Conservation (phyloP, 345 rosid species). For the Draba incana region DNA sequence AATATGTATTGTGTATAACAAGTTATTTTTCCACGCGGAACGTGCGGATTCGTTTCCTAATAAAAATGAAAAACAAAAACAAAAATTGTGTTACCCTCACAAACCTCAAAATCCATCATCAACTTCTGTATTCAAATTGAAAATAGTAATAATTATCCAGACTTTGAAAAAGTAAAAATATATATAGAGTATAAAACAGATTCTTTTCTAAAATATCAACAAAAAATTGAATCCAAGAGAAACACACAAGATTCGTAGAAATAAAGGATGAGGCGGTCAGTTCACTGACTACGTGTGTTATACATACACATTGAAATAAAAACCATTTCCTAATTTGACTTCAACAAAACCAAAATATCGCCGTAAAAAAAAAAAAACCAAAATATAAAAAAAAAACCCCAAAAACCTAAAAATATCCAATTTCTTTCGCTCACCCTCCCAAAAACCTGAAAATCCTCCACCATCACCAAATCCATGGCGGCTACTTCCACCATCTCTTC, state of each 20-base stretch:
- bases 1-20: too few relatives aligned
- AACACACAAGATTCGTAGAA: not conserved
- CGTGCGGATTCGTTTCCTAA: too few relatives aligned
- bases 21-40: too few relatives aligned
- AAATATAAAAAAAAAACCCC: not conserved
- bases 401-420: slow-evolving; percentile 24
- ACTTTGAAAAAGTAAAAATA: too few relatives aligned
- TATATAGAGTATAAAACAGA: too few relatives aligned
- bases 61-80: too few relatives aligned
- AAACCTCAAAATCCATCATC: too few relatives aligned
- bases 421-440: slow-evolving; percentile 10
- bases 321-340: slow-evolving; percentile 26
- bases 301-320: slow-evolving; percentile 26
- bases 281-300: slow-evolving; percentile 24
- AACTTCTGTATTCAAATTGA: too few relatives aligned
- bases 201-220: too few relatives aligned
- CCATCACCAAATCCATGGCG: slow-evolving; percentile 51
- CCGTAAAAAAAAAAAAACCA: not conserved
- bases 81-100: too few relatives aligned
- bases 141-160: too few relatives aligned
- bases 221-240: too few relatives aligned
- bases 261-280: slow-evolving; percentile 29
- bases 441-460: not conserved
- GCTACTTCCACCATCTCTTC: slow-evolving; percentile 45
- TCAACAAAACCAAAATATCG: not conserved